phyloP scores from a whole-genome alignment of 2,329 filamentous ascomycete genomes.

The Thielaviopsis ethacetica region DNA sequence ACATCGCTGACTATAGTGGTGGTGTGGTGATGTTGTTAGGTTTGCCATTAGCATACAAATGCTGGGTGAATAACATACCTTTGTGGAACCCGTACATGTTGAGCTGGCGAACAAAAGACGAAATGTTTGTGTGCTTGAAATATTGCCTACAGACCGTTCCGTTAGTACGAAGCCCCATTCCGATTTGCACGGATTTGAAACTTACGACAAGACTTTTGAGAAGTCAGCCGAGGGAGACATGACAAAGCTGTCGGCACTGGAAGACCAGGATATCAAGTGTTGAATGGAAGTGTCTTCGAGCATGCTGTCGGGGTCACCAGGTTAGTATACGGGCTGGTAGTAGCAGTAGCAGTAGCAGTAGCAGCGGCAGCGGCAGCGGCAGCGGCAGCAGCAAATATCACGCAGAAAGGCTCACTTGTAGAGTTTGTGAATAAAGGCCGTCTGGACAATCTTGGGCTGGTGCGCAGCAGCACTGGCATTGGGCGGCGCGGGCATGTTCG shows the following conservation, averaged over 20 bases:
- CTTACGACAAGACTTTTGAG: conserved; percentile 92
- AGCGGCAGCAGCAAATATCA: not conserved
- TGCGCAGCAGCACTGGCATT: conserved; percentile 61
- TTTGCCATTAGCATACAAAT: not conserved
- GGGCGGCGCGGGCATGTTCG: conserved; percentile 32
- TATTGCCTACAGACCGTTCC: conserved; percentile 52
- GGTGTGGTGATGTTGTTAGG: too few relatives aligned
- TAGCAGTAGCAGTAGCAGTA: too few relatives aligned
- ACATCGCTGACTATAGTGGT: conserved; percentile 70
- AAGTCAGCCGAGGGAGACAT: conserved; percentile 97
- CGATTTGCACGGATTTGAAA: conserved; percentile 17
- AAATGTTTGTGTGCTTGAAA: conserved; percentile 98
- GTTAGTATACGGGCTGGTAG: conserved; percentile 14
- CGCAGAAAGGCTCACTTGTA: conserved; percentile 52
- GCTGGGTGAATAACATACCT: conserved; percentile 36
- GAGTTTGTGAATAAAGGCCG: conserved; percentile 95
- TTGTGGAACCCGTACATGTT: conserved; percentile 99
- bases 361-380: too few relatives aligned
- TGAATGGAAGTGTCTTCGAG: conserved; percentile 85
- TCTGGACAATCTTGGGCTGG: conserved; percentile 95
- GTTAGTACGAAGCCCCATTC: not conserved
- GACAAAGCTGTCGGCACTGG: conserved; percentile 87
- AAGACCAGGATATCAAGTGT: conserved; percentile 93
- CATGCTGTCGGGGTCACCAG: conserved; percentile 49
- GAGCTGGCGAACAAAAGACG: conserved; percentile 89